phyloP scores from a whole-genome alignment of 1,284 basidiomycete species.

The Moesziomyces sp. region DNA sequence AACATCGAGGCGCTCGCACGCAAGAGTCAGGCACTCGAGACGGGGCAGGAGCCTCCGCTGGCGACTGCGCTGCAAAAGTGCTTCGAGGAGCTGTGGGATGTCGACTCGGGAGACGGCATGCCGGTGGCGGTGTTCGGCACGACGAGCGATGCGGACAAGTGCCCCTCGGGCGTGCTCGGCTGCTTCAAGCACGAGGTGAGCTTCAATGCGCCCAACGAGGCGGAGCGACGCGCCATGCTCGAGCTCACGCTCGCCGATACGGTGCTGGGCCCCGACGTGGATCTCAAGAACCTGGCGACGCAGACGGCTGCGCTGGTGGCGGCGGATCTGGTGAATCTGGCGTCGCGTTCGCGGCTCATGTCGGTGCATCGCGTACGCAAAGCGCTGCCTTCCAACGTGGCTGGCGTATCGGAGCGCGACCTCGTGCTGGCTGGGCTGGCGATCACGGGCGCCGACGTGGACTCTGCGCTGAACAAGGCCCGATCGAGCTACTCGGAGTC shows the following conservation, averaged over 20 bases:
- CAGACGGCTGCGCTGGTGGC: conserved; percentile 93
- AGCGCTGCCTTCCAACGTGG: conserved; percentile 23
- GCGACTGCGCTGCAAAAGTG: conserved; percentile 77
- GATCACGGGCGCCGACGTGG: conserved; percentile 78
- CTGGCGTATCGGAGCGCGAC: conserved; percentile 30
- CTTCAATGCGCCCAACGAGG: conserved; percentile 82
- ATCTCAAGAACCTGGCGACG: conserved; percentile 77
- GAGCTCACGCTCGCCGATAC: conserved; percentile 71
- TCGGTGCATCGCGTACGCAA: conserved; percentile 74
- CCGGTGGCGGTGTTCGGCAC: conserved; percentile 74
- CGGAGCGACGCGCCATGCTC: conserved; percentile 77
- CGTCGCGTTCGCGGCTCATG: conserved; percentile 74
- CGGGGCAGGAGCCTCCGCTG: conserved; percentile 78
- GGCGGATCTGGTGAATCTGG: conserved; percentile 81
- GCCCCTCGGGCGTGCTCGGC: conserved; percentile 77
- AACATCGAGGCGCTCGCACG: conserved; percentile 85
- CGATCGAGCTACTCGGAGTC: conserved; percentile 85
- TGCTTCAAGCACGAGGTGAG: conserved; percentile 88
- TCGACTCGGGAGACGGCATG: conserved; percentile 25
- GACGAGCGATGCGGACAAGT: conserved; percentile 76
- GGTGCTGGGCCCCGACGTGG: conserved; percentile 80
- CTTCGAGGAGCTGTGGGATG: conserved; percentile 72
- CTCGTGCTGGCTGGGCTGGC: conserved; percentile 72
- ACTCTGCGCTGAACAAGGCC: conserved; percentile 79
- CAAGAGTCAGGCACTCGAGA: conserved; percentile 76